A percentile compares a stretch with the other conserved stretches of the same genome.
These are phyloP conservation scores for Racocetra persica DNA, from an alignment of 371 early-diverging fungal species.

Conservation along the genomic window DNA sequence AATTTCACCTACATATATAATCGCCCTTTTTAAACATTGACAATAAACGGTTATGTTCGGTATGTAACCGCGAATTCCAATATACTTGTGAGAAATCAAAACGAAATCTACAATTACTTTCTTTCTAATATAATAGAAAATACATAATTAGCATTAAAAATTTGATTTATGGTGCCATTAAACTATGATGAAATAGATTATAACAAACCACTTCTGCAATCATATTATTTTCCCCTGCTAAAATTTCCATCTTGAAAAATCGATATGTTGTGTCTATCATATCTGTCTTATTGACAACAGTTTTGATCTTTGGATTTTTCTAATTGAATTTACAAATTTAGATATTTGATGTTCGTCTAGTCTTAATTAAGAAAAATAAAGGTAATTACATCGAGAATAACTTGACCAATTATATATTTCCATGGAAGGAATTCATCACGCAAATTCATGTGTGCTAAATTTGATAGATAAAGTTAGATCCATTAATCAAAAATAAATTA, in stretches of 20 bases:
- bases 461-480: background rate
- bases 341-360: background rate
- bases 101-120: conserved; percentile 89
- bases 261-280: conserved; percentile 95
- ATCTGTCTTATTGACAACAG: conserved; percentile 96
- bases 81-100: conserved; percentile 98
- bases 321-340: conserved; percentile 45
- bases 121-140: conserved; percentile 64
- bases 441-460: conserved; percentile 92
- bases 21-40: conserved; percentile 76
- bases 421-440: conserved; percentile 89
- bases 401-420: conserved; percentile 91
- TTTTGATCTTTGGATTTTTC: conserved; percentile 90
- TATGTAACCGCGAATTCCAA: conserved; percentile 98
- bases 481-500: background rate
- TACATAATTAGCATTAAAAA: background rate
- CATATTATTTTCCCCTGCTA: conserved; percentile 90
- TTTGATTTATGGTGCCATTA: no score
- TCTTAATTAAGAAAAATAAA: conserved; percentile 19
- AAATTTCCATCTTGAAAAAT: conserved; percentile 95
- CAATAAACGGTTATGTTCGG: conserved; percentile 94
- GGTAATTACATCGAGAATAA: conserved; percentile 86
- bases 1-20: conserved; percentile 68
- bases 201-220: conserved; percentile 81
- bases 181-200: background rate